Evolutionary conservation across 305 asterid genomes (phyloP).

Genomic region (Rubia tinctorum): DNA sequence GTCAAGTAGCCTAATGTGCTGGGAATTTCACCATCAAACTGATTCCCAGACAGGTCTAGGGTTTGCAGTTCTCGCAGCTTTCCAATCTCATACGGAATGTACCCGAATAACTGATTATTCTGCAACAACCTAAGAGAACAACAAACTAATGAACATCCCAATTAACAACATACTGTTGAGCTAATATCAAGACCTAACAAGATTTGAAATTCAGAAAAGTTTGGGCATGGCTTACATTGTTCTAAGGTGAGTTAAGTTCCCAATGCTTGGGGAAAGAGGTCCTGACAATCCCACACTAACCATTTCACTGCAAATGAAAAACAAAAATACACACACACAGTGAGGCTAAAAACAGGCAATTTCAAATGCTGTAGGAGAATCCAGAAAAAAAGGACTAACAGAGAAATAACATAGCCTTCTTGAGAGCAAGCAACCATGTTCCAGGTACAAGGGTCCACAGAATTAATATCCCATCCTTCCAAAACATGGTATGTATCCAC

Average conservation of each 20-base stretch:
- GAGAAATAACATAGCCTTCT: slow-evolving; percentile 79
- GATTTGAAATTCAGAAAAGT: background rate
- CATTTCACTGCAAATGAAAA: slow-evolving; percentile 62
- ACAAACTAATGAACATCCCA: background rate
- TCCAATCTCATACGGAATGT: slow-evolving; percentile 67
- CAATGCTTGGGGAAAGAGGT: slow-evolving; percentile 72
- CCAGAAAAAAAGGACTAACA: slow-evolving; percentile 42
- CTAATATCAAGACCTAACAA: background rate
- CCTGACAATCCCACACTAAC: slow-evolving; percentile 76
- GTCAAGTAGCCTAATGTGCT: slow-evolving; percentile 55
- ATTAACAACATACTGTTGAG: background rate
- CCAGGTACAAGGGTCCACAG: slow-evolving; percentile 99
- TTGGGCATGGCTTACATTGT: slow-evolving; percentile 54
- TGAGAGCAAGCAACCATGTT: slow-evolving; percentile 85
- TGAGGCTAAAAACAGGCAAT: background rate
- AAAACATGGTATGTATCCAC: slow-evolving; percentile 59
- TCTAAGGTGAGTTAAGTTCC: slow-evolving; percentile 71
- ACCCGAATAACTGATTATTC: slow-evolving; percentile 67
- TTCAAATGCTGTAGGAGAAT: background rate
- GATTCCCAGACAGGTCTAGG: slow-evolving; percentile 78
- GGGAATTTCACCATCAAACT: slow-evolving; percentile 75
- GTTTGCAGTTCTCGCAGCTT: slow-evolving; percentile 69
- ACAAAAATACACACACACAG: background rate
- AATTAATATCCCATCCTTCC: slow-evolving; percentile 97
- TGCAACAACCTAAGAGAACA: slow-evolving; percentile 60